Conservation (phyloP, 1,284 basidiomycete genomes). For the Moesziomyces antarcticus region DNA sequence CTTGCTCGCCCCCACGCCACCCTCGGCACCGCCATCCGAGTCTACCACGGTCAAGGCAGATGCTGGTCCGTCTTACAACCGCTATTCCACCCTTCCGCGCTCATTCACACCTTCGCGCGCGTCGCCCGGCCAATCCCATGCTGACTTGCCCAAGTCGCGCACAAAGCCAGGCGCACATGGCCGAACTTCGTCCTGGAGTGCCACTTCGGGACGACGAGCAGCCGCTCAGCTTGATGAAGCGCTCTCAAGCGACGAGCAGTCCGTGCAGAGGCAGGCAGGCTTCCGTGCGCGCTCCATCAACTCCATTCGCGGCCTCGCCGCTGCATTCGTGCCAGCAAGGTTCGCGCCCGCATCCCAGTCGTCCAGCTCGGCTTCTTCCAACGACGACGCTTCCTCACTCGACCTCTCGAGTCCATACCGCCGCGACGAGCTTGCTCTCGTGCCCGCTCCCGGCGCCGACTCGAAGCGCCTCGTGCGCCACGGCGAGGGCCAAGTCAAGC, state of each 20-base stretch:
- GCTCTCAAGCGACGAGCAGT: constrained; percentile 16
- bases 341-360: constrained; percentile 23
- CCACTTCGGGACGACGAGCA: constrained; percentile 1
- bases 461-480: neutral
- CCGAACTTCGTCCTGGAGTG: constrained; percentile 17
- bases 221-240: constrained; percentile 8
- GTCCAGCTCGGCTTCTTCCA: constrained; percentile 14
- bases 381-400: constrained; percentile 7
- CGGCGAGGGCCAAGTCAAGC: neutral
- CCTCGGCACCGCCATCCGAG: constrained; percentile 13
- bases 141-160: neutral
- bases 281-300: constrained; percentile 43
- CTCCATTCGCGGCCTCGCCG: constrained; percentile 35
- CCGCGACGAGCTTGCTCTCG: constrained; percentile 11
- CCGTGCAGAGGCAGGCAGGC: constrained; percentile 21
- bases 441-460: neutral
- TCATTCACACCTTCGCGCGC: constrained; percentile 12
- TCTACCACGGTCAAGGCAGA: constrained; percentile 13
- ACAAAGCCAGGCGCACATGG: neutral
- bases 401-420: constrained; percentile 3
- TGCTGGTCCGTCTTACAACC: neutral
- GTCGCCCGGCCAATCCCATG: neutral
- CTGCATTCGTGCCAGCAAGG: constrained; percentile 39
- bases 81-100: constrained; percentile 12
- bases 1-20: constrained; percentile 1